phyloP scores from a whole-genome alignment of 1,139 yeast genomes.

The Nakaseomyces delphensis region DNA sequence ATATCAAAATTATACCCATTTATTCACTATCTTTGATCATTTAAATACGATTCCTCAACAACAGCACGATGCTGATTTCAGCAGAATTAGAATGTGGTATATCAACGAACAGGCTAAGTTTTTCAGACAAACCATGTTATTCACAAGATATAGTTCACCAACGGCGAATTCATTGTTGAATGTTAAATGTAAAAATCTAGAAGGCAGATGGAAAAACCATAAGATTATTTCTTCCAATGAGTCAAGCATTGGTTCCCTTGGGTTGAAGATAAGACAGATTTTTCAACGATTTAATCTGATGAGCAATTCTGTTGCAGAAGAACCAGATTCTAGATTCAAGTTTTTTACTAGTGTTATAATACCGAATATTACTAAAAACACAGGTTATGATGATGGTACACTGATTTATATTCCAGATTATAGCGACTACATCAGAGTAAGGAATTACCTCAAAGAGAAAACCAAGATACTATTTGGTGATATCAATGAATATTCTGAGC shows the following conservation, averaged over 20 bases:
- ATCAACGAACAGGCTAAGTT: slow-evolving; percentile 72
- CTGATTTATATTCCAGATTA: slow-evolving; percentile 78
- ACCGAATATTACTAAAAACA: slow-evolving; percentile 54
- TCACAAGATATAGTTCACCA: slow-evolving; percentile 71
- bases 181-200: slow-evolving; percentile 50
- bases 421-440: slow-evolving; percentile 73
- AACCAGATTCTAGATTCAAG: slow-evolving; percentile 74
- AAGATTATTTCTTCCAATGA: slow-evolving; percentile 24
- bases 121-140: slow-evolving; percentile 70
- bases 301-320: slow-evolving; percentile 47
- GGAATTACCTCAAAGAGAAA: slow-evolving; percentile 58
- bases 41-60: slow-evolving; percentile 70
- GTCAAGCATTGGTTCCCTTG: slow-evolving; percentile 40
- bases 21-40: slow-evolving; percentile 59
- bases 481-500: slow-evolving; percentile 74
- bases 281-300: slow-evolving; percentile 54
- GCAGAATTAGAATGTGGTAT: slow-evolving; percentile 87
- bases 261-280: slow-evolving; percentile 58
- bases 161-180: slow-evolving; percentile 61
- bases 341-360: slow-evolving; percentile 65
- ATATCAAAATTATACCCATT: slow-evolving; percentile 92
- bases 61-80: slow-evolving; percentile 78
- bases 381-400: slow-evolving; percentile 58
- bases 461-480: slow-evolving; percentile 51
- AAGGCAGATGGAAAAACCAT: slow-evolving; percentile 57